A percentile compares a stretch with the other conserved stretches of the same genome.
These are phyloP conservation scores for Pterocarpus santalinus DNA, from an alignment of 306 rosid species.

Conservation along the genomic window DNA sequence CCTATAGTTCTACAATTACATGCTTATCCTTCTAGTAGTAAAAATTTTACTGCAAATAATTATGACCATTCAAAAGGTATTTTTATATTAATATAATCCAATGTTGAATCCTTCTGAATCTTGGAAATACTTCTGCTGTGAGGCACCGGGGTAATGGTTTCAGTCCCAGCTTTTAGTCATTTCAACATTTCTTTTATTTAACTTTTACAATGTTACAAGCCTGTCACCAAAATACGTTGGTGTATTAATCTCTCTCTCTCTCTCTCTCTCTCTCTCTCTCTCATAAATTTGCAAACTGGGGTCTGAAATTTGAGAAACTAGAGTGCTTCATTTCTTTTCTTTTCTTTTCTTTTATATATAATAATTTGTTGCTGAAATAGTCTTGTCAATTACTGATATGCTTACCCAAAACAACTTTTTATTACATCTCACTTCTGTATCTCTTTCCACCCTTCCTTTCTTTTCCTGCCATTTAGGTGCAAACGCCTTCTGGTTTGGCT, in stretches of 20 bases:
- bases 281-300: constrained; percentile 4
- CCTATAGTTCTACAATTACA: constrained; percentile 32
- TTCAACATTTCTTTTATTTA: constrained; percentile 11
- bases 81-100: not conserved
- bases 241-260: no score
- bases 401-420: constrained; percentile 4
- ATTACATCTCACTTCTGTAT: not conserved
- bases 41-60: not conserved
- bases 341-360: not conserved
- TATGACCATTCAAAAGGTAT: not conserved
- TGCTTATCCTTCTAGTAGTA: constrained; percentile 24
- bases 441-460: constrained; percentile 35
- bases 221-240: not conserved
- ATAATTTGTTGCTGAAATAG: constrained; percentile 26
- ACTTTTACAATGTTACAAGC: constrained; percentile 11
- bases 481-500: constrained; percentile 91
- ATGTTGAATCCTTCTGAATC: no score
- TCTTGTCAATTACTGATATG: constrained; percentile 33
- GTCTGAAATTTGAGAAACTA: constrained; percentile 27
- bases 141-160: no score
- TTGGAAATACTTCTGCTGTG: no score
- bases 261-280: no score
- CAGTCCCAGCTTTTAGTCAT: constrained; percentile 9
- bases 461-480: constrained; percentile 63
- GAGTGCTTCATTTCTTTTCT: constrained; percentile 12